A percentile compares a stretch with the other conserved stretches of the same genome.
Conservation (phyloP, 768 basidiomycete genomes). For the Tephrocybe sp. region DNA sequence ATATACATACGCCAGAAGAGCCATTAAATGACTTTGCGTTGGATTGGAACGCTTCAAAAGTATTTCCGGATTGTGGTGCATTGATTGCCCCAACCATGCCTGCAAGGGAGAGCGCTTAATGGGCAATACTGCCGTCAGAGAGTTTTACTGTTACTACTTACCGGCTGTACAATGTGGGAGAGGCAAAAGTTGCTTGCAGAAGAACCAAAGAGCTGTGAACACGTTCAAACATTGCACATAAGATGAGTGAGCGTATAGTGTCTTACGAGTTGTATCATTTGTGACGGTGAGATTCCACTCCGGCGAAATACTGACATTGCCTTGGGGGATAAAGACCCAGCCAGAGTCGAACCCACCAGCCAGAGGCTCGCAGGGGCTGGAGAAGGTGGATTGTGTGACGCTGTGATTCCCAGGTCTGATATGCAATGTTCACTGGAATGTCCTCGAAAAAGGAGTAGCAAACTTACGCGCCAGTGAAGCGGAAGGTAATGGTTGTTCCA, state of each 20-base stretch:
- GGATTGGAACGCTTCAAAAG: constrained; percentile 34
- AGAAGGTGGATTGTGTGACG: constrained; percentile 51
- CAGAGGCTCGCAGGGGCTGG: constrained; percentile 43
- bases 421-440: no score
- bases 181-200: constrained; percentile 49
- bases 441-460: not conserved
- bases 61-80: constrained; percentile 41
- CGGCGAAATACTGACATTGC: constrained; percentile 27
- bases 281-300: constrained; percentile 54
- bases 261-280: constrained; percentile 44
- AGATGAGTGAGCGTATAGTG: no score
- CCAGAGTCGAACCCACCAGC: constrained; percentile 57
- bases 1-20: constrained; percentile 31
- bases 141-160: constrained; percentile 5
- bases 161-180: constrained; percentile 41
- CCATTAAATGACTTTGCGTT: constrained; percentile 30
- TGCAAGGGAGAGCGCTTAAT: constrained; percentile 1
- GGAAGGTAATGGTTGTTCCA: constrained; percentile 49
- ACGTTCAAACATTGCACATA: no score
- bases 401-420: constrained; percentile 55
- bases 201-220: constrained; percentile 56
- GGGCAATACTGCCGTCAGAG: not conserved
- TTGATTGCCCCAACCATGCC: constrained; percentile 58
- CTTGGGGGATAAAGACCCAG: constrained; percentile 39
- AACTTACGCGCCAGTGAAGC: constrained; percentile 45